A percentile compares a stretch with the other conserved stretches of the same genome.
Conservation (phyloP, 2,329 filamentous ascomycete species). For the Calonectria pseudoturangicola region DNA sequence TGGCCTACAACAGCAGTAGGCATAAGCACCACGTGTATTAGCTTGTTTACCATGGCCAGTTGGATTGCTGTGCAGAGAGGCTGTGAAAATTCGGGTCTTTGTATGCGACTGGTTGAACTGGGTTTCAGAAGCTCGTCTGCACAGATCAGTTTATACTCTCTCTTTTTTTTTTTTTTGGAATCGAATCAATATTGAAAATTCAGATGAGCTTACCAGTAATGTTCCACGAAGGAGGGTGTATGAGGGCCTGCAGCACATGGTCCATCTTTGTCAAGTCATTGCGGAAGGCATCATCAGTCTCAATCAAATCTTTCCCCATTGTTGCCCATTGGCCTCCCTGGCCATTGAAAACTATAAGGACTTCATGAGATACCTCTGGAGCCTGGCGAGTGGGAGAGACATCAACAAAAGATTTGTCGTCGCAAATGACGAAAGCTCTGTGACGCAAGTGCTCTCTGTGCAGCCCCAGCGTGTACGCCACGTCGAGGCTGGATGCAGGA, state of each 20-base stretch:
- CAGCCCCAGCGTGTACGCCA: conserved; percentile 23
- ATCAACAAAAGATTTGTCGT: neutral
- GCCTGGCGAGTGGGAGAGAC: neutral
- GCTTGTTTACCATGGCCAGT: neutral
- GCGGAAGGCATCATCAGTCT: neutral
- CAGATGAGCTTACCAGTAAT: neutral
- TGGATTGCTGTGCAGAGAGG: conserved; percentile 20
- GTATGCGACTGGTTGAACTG: neutral
- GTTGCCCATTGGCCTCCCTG: conserved; percentile 59
- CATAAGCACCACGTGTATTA: neutral
- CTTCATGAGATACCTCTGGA: neutral
- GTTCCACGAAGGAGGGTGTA: conserved; percentile 6
- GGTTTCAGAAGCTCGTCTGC: conserved; percentile 5
- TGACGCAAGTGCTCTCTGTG: conserved; percentile 5
- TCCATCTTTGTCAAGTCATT: no score
- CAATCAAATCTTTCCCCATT: conserved; percentile 54
- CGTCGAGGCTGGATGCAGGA: neutral
- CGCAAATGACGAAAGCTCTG: neutral
- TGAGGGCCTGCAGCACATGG: no score
- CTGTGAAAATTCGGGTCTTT: conserved; percentile 6
- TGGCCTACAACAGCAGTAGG: conserved; percentile 20
- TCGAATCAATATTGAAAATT: no score
- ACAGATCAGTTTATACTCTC: no score
- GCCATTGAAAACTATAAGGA: conserved; percentile 57
- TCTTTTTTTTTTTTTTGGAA: no score